These are phyloP conservation scores for Rubia yunnanensis DNA, from an alignment of 257 asterid species.

Conservation along the genomic window DNA sequence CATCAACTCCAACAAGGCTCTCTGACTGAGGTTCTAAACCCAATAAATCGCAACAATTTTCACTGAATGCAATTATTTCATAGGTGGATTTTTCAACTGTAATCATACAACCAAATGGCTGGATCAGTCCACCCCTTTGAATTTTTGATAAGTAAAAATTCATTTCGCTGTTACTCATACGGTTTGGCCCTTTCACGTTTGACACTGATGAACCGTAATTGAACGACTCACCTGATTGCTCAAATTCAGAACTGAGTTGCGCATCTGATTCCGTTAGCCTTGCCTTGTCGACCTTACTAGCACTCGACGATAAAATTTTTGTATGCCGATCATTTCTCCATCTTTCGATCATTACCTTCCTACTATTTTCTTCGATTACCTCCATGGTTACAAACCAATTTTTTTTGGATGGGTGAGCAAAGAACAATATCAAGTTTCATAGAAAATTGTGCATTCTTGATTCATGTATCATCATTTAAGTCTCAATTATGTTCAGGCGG, in stretches of 20 bases:
- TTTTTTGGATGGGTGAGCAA: too few species aligned
- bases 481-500: too few species aligned
- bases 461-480: too few species aligned
- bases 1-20: conserved; percentile 45
- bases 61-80: conserved; percentile 38
- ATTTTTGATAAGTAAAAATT: conserved; percentile 37
- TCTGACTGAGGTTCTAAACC: conserved; percentile 19
- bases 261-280: conserved; percentile 42
- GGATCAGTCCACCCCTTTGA: conserved; percentile 60
- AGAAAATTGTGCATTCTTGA: too few species aligned
- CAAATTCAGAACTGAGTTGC: conserved; percentile 46
- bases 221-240: conserved; percentile 42
- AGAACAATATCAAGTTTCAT: too few species aligned
- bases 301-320: conserved; percentile 23
- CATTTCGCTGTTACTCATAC: conserved; percentile 24
- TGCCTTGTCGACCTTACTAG: conserved; percentile 25
- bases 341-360: neutral
- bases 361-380: too few species aligned
- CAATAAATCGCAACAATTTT: conserved; percentile 43
- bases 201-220: conserved; percentile 31
- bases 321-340: neutral
- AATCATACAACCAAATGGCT: conserved; percentile 58
- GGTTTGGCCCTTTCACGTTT: neutral
- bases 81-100: conserved; percentile 39
- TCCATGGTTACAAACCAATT: too few species aligned